Base-by-base conservation (phyloP, 2,329 filamentous ascomycete species). In the Polychaeton citri region DNA sequence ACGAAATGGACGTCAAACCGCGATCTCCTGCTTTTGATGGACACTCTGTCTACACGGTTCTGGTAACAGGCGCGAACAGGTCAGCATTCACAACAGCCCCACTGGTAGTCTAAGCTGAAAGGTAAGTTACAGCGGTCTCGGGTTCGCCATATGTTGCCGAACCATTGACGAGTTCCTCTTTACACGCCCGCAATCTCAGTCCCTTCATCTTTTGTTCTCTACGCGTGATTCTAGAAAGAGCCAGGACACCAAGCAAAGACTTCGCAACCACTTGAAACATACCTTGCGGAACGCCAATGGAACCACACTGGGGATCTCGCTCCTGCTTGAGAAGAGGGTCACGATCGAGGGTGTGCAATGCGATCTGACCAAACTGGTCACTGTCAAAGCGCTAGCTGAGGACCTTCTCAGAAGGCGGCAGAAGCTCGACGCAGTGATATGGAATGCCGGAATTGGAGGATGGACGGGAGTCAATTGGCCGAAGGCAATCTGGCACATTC, bases 1-100 rank as follows among this genome's bases (percentile, higher is more conserved):
- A 10, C 7, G 3, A 28, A 15, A 28, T 28, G 24, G 24, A 28
- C 24, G 24, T 28, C 24, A 28, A 6, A 16, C 21, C 19, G 21
- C 17, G 21, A 4, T 10, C 12, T 5, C 32, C n/a, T 20, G n/a
- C 7, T 15, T 13, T 18, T n/a, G 30, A 7, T 15, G 24, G 15
- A 15, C 24, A 13, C 30, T 15, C 3, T 4, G 17, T 4, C 16
- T 66, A 63, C 43, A 63, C 66, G 53, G 74, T 84, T 6, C 66
- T 94, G 26, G 74, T 94, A 28, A 93, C 85, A 0, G 85, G 85
- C 36, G 82, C 83, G 21, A 93, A 92, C 60, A 87, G 83, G 85
- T 87, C 69, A 38, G 52, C 12, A 32, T 13, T 8, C 21, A 8
- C 8, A 26, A 8, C 21, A 26, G 8, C 8, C 21, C 21, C 13